These are phyloP conservation scores for Novymonas esmeraldas DNA, from an alignment of 208 protist species.

Conservation along the genomic window DNA sequence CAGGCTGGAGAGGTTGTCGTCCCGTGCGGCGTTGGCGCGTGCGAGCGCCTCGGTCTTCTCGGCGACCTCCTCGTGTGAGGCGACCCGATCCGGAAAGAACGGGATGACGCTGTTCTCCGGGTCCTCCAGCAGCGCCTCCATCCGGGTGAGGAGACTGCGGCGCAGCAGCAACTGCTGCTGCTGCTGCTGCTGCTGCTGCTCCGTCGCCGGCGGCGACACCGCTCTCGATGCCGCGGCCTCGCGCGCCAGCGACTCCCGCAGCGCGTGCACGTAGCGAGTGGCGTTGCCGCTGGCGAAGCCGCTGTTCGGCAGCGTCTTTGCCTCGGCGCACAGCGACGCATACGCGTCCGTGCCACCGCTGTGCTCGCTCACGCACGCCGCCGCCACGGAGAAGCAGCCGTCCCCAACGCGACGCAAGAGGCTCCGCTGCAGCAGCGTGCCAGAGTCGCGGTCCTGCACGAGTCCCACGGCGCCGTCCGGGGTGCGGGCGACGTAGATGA, in stretches of 20 bases:
- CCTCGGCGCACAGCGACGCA: constrained; percentile 16
- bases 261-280: constrained; percentile 18
- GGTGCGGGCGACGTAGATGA: constrained; percentile 24
- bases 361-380: constrained; percentile 11
- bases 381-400: constrained; percentile 36
- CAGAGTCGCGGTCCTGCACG: constrained; percentile 7
- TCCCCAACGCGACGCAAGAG: constrained; percentile 29
- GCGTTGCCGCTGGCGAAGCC: constrained; percentile 26
- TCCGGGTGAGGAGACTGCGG: constrained; percentile 4
- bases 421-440: constrained; percentile 18
- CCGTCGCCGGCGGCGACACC: no score
- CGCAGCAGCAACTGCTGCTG: constrained; percentile 1
- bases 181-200: no score
- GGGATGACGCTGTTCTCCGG: constrained; percentile 10
- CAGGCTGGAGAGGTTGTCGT: background rate
- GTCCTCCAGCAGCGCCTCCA: constrained; percentile 16
- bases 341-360: background rate
- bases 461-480: constrained; percentile 10
- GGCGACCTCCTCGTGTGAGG: constrained; percentile 9
- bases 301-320: constrained; percentile 21
- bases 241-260: background rate
- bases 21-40: background rate
- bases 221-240: constrained; percentile 3
- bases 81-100: constrained; percentile 19
- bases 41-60: background rate